Base-by-base conservation (phyloP, 2,329 filamentous ascomycete species). In the Calonectria montana region DNA sequence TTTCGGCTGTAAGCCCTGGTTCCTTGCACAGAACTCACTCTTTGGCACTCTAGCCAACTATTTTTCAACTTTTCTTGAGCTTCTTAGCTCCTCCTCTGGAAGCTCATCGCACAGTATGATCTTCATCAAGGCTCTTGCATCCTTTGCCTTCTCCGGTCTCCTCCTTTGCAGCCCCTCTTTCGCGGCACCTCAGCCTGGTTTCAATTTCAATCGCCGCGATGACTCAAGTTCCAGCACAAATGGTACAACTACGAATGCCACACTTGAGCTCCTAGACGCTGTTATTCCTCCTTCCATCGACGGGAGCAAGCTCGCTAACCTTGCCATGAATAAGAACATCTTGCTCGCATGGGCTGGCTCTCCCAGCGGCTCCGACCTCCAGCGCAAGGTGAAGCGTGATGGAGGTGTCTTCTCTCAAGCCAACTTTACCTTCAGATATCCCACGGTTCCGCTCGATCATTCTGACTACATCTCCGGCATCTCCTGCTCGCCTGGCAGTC, bases 371-470 rank as follows among this genome's bases (percentile, higher is more conserved):
- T 47, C 65, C 1, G 62, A 43, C 4, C 4, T 43, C 0, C 31
- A 35, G 10, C 18, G 66, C 0, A 59, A 57, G 73, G 25, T 73
- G 1, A 74, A 72, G 50, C 73, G 73, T 29, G 63, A 74, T 15
- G 45, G 67, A 4, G 66, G 25, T 2, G 35, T 72, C 21, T 70
- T 75, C 15, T 62, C 72, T 0, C 72, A 72, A 2, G 69, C 72
- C 39, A 75, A 75, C 65, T 75, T 75, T 16, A 75, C 72, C 0
- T 74, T 74, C 13, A n/a, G 1, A 16, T 70, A 74, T 7, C 73
- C 73, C 4, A 35, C 65, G 2, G 21, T 75, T 1, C 65, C 73
- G 0, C 73, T 75, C n/a, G 73, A 75, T 1, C 72, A 75, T 2
- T 74, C 73, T 0, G 25, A 27, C 2, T 74, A 43, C 27, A n/a